These are phyloP conservation scores for Saccharomyces hybrid DNA, from an alignment of 1,139 yeast species.

Conservation along the genomic window DNA sequence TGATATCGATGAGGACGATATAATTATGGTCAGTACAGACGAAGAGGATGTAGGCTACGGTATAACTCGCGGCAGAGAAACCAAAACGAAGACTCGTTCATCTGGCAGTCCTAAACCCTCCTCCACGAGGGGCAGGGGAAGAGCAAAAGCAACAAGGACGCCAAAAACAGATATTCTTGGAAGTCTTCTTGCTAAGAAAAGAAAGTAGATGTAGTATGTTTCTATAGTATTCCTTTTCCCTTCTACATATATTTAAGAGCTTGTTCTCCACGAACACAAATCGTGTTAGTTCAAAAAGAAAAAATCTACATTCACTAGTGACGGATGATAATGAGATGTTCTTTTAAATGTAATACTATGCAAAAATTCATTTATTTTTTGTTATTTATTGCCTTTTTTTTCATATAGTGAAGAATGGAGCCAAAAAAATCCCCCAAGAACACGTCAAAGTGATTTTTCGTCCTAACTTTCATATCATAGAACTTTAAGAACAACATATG, in stretches of 20 bases:
- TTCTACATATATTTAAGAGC: not conserved
- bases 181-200: conserved; percentile 21
- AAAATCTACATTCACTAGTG: not conserved
- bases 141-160: conserved; percentile 11
- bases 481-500: not conserved
- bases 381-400: not conserved
- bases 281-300: not conserved
- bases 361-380: not conserved
- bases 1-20: conserved; percentile 8
- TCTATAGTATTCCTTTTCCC: not conserved
- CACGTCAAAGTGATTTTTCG: not conserved
- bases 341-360: not conserved
- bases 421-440: not conserved
- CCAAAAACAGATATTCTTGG: conserved; percentile 27
- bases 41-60: conserved; percentile 6
- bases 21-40: conserved; percentile 6
- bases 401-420: not conserved
- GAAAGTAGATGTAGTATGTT: conserved; percentile 6
- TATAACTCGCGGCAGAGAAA: conserved; percentile 1
- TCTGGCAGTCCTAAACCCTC: not conserved
- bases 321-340: not conserved
- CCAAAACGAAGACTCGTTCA: not conserved
- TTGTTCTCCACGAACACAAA: not conserved
- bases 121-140: not conserved
- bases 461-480: not conserved